Percentiles rank a stretch among this genome's conserved stretches.
Evolutionary conservation across 768 basidiomycete genomes (phyloP).

Genomic region (Agaricus sinodeliciosus): DNA sequence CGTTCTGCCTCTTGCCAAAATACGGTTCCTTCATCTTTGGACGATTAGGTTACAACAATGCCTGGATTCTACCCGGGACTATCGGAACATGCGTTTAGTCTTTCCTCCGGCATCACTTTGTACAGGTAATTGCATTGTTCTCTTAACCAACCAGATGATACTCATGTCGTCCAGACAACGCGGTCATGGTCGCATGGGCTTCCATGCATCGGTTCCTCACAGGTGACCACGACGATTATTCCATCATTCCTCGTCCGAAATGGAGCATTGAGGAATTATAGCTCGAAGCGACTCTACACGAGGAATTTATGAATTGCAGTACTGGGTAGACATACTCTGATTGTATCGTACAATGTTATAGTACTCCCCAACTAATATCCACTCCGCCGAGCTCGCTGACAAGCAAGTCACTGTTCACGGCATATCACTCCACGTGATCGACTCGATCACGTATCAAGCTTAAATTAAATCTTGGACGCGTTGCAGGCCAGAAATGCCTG

Average conservation of each 20-base stretch:
- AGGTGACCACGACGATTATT: conserved; percentile 54
- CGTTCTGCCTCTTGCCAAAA: conserved; percentile 9
- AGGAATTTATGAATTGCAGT: neutral
- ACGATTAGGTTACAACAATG: conserved; percentile 21
- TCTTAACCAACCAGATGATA: neutral
- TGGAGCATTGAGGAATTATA: conserved; percentile 70
- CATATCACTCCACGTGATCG: conserved; percentile 4
- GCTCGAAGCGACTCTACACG: neutral
- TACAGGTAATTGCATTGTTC: conserved; percentile 50
- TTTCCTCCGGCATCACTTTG: conserved; percentile 80
- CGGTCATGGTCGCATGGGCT: conserved; percentile 95
- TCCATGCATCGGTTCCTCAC: conserved; percentile 74
- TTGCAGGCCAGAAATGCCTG: conserved; percentile 15
- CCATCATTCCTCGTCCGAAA: conserved; percentile 53
- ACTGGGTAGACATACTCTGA: neutral
- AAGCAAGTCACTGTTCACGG: neutral
- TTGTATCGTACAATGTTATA: no score
- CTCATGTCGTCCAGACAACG: conserved; percentile 61
- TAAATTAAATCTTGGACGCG: neutral
- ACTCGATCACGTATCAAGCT: conserved; percentile 2
- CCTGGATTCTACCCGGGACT: neutral
- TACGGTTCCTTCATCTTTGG: neutral
- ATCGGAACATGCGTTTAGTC: conserved; percentile 35
- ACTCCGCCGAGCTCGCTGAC: neutral
- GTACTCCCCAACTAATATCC: neutral